Conservation (phyloP, 192 early-diverging fungal species). For the Cladochytrium replicatum region DNA sequence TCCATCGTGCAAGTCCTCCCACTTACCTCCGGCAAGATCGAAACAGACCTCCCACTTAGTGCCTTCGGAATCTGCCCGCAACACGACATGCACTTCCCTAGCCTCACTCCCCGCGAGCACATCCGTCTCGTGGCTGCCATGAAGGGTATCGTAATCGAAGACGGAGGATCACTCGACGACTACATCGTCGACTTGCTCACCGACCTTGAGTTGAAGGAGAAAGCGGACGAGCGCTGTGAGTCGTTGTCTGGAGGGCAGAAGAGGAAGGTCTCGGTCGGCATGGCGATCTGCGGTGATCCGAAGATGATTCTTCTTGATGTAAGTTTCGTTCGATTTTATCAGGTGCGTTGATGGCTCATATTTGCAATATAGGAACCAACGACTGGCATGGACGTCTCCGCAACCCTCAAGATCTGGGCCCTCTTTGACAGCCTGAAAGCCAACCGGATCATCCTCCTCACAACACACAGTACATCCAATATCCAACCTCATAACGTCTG, state of each 20-base stretch:
- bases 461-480: constrained; percentile 51
- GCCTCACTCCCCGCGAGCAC: constrained; percentile 37
- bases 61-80: constrained; percentile 58
- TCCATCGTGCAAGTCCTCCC: constrained; percentile 57
- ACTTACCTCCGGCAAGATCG: constrained; percentile 35
- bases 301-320: constrained; percentile 27
- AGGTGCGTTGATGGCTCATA: no score
- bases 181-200: constrained; percentile 13
- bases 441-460: constrained; percentile 41
- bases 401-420: constrained; percentile 42
- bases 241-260: constrained; percentile 51
- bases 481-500: no score
- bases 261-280: constrained; percentile 40
- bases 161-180: constrained; percentile 7
- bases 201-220: constrained; percentile 27
- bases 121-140: constrained; percentile 35
- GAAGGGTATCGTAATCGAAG: constrained; percentile 31
- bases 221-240: constrained; percentile 18
- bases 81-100: constrained; percentile 37
- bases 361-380: no score
- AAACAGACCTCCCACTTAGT: constrained; percentile 54
- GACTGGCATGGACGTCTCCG: constrained; percentile 47
- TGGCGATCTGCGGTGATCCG: constrained; percentile 46
- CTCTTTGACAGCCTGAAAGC: constrained; percentile 37
- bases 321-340: no score